Conservation (phyloP, 768 basidiomycete genomes). For the Dioszegia crocea region DNA sequence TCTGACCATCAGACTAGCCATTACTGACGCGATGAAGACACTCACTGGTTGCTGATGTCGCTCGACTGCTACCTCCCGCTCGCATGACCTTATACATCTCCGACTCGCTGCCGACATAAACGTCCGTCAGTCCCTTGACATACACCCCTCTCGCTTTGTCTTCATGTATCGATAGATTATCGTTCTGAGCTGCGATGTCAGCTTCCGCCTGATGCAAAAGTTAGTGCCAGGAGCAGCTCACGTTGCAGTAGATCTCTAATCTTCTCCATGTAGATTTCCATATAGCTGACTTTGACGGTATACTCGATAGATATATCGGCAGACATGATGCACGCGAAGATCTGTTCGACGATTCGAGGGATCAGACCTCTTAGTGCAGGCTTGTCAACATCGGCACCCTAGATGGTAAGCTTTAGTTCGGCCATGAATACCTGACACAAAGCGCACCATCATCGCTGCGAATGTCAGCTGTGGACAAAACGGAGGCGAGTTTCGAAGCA, state of each 20-base stretch:
- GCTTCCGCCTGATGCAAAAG: neutral
- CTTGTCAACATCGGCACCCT: slow-evolving; percentile 97
- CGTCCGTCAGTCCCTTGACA: slow-evolving; percentile 94
- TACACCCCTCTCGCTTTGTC: slow-evolving; percentile 97
- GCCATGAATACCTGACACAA: neutral
- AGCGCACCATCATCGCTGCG: slow-evolving; percentile 93
- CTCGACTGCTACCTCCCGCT: slow-evolving; percentile 83
- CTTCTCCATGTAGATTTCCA: slow-evolving; percentile 98
- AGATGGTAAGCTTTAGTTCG: slow-evolving; percentile 14
- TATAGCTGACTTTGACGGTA: slow-evolving; percentile 98
- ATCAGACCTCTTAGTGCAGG: slow-evolving; percentile 92
- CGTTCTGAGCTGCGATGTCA: slow-evolving; percentile 71
- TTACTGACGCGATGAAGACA: slow-evolving; percentile 13
- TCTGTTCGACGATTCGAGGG: slow-evolving; percentile 96
- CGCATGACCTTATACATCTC: slow-evolving; percentile 99
- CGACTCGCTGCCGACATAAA: slow-evolving; percentile 89
- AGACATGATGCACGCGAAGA: slow-evolving; percentile 94
- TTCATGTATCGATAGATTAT: slow-evolving; percentile 96
- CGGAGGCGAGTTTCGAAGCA: neutral
- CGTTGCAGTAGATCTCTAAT: slow-evolving; percentile 93
- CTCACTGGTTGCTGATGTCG: slow-evolving; percentile 90
- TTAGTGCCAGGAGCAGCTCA: slow-evolving; percentile 54
- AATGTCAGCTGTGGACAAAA: slow-evolving; percentile 31
- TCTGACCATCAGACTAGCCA: slow-evolving; percentile 55
- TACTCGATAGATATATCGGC: slow-evolving; percentile 95